Evolutionary conservation across 73 alveolate species (phyloP), one percentile per base, ranked within the genome.

Genomic region (Paramecium tetraurelia): DNA sequence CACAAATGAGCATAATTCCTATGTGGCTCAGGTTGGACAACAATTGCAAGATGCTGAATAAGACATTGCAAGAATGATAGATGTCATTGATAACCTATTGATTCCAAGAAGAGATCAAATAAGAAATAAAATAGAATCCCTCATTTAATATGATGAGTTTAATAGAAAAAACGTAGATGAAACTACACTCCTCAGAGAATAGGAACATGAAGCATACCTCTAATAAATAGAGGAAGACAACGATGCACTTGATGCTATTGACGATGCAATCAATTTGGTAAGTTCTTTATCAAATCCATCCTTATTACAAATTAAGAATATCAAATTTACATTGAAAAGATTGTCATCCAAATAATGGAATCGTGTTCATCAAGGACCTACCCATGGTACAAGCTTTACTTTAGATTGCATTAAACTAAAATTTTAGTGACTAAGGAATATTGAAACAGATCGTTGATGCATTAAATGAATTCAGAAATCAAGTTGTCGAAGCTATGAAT

Each of bases 281-380:
- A 48, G 76, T 35, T 80, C 46, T 14, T 35, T 80, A 27, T 24
- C 70, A 35, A 75, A 75, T 22, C 90, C 90, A 21, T 31, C 90
- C 8, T 43, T 80, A 14, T 43, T 80, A 41, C 22, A 80, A 35
- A 44, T 80, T 8, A 80, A 80, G 75, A 41, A 40, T 80, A 22
- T 80, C 20, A 80, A 80, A 48, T 44, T 44, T 31, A 80, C 90
- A 22, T 24, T 80, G 7, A 41, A 46, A 9, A 16, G 75, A 80
- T 20, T 80, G 7, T 43, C 90, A 20, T 18, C 90, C 3, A 41
- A 80, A 48, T 41, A 33, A 41, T 80, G 90, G 90, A 80, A 40
- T 80, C 29, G 75, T 24, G 90, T 80, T n/a, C 70, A 80, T 43
- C 22, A 80, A 80, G 90, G 90, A 41, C 90, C 90, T 20, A 41